phyloP scores from a whole-genome alignment of 192 early-diverging fungal genomes.

The Coemansia pectinata region DNA sequence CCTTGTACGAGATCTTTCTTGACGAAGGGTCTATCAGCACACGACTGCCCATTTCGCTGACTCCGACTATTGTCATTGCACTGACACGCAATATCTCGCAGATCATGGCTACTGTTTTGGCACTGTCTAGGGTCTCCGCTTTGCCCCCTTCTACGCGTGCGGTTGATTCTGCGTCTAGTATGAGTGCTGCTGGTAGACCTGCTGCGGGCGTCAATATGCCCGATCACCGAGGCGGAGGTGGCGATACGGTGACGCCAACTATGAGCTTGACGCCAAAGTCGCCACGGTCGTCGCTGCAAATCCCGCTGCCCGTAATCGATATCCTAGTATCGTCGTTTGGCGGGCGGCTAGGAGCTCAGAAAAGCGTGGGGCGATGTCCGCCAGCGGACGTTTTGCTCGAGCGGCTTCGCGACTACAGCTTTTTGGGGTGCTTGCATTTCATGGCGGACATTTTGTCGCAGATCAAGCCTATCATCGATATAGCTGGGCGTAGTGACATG shows the following conservation, averaged over 20 bases:
- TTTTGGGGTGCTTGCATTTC: slow-evolving; percentile 51
- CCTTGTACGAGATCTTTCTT: slow-evolving; percentile 49
- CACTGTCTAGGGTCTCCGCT: slow-evolving; percentile 26
- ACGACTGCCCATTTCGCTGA: slow-evolving; percentile 42
- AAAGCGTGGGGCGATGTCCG: slow-evolving; percentile 47
- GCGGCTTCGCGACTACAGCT: slow-evolving; percentile 45
- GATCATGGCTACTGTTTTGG: slow-evolving; percentile 48
- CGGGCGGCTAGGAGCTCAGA: slow-evolving; percentile 20
- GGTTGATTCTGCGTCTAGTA: neutral
- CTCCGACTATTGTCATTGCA: slow-evolving; percentile 41
- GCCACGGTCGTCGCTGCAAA: slow-evolving; percentile 41
- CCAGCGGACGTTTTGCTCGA: slow-evolving; percentile 35
- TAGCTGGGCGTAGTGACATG: slow-evolving; percentile 28
- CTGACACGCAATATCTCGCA: slow-evolving; percentile 51
- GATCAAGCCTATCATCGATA: slow-evolving; percentile 46
- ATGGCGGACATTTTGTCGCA: slow-evolving; percentile 46
- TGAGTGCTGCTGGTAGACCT: neutral
- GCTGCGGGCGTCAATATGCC: slow-evolving; percentile 20
- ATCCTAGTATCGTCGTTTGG: slow-evolving; percentile 33
- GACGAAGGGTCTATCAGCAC: slow-evolving; percentile 44
- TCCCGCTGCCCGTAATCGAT: slow-evolving; percentile 44
- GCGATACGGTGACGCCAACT: neutral
- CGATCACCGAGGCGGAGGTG: neutral
- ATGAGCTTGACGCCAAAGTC: slow-evolving; percentile 16
- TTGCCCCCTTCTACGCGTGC: neutral